These are phyloP conservation scores for Alternaria alternata DNA, from an alignment of 2,329 filamentous ascomycete genomes.

Conservation along the genomic window DNA sequence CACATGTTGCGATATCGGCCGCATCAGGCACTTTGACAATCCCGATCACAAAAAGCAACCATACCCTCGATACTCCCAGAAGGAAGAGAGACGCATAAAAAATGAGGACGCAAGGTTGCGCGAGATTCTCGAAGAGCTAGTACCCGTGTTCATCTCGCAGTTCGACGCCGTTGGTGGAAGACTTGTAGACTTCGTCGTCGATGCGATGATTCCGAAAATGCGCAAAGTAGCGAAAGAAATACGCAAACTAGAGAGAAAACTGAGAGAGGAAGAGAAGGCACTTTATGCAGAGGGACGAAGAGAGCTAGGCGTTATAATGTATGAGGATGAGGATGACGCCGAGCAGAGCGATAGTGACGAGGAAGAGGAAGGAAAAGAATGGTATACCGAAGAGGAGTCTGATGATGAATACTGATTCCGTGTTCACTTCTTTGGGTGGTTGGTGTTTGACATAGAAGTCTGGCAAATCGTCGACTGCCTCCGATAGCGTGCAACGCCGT, in stretches of 20 bases:
- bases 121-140: background rate
- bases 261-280: background rate
- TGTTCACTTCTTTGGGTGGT: too few species aligned
- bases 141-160: background rate
- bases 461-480: rapidly evolving
- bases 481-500: too few species aligned
- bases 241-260: background rate
- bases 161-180: background rate
- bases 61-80: background rate
- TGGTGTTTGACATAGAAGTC: rapidly evolving
- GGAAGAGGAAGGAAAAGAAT: background rate
- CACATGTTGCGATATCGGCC: background rate
- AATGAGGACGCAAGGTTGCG: background rate
- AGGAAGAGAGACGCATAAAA: background rate
- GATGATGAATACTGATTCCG: background rate
- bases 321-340: rapidly evolving
- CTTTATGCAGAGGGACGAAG: background rate
- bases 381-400: background rate
- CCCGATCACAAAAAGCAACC: too few species aligned
- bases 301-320: background rate
- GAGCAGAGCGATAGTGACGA: rapidly evolving
- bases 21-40: too few species aligned
- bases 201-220: background rate
- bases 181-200: background rate
- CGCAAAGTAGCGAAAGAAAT: background rate